phyloP scores from a whole-genome alignment of 2,329 filamentous ascomycete species.

The Diaporthe citri region DNA sequence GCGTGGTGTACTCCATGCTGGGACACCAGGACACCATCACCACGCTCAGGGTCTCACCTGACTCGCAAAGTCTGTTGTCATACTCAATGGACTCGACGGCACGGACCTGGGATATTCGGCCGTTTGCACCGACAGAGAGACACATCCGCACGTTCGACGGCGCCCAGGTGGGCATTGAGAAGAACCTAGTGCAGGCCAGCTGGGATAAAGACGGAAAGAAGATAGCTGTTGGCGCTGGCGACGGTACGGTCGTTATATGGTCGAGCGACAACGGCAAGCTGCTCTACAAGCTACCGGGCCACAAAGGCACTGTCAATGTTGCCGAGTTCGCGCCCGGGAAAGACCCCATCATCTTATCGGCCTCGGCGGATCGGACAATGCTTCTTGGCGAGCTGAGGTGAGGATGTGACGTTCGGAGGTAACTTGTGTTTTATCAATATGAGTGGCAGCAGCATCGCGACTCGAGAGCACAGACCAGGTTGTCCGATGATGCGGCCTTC shows the following conservation, averaged over 20 bases:
- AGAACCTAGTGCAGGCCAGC: slow-evolving; percentile 89
- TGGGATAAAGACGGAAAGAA: slow-evolving; percentile 90
- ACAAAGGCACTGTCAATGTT: slow-evolving; percentile 95
- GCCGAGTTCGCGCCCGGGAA: slow-evolving; percentile 88
- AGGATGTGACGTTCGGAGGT: slow-evolving; percentile 46
- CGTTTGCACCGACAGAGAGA: slow-evolving; percentile 90
- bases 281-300: slow-evolving; percentile 93
- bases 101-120: slow-evolving; percentile 94
- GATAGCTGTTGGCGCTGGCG: slow-evolving; percentile 89
- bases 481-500: background rate
- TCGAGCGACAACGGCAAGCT: slow-evolving; percentile 89
- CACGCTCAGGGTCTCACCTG: slow-evolving; percentile 90
- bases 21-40: slow-evolving; percentile 95
- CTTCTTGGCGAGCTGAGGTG: slow-evolving; percentile 85
- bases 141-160: slow-evolving; percentile 92
- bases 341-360: slow-evolving; percentile 89
- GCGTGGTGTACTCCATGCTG: slow-evolving; percentile 85
- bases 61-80: slow-evolving; percentile 89
- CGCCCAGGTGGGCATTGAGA: slow-evolving; percentile 87
- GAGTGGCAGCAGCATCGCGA: background rate
- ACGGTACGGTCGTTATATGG: slow-evolving; percentile 93
- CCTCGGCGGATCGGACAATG: slow-evolving; percentile 88
- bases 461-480: background rate
- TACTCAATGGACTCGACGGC: slow-evolving; percentile 96
- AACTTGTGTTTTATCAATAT: background rate